Evolutionary conservation across 2,329 filamentous ascomycete genomes (phyloP), one percentile per base, ranked within the genome.

Genomic region (Aspergillus hiratsukae): DNA sequence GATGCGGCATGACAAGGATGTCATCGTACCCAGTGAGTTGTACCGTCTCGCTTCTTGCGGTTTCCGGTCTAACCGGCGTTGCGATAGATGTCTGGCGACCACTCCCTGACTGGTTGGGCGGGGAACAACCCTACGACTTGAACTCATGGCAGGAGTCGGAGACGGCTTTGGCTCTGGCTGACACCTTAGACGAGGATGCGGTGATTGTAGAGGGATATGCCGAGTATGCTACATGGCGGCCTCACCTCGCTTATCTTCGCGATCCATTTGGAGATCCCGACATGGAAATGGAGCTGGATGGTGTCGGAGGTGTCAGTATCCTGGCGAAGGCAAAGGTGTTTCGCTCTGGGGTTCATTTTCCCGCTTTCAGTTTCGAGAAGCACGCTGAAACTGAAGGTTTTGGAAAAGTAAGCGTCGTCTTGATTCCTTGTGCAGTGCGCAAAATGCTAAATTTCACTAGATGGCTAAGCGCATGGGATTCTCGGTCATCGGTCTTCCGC

Each of bases 121-220:
- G 94, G 67, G 94, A 99, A 73, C 94, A 99, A 72, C 94, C 94
- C 1, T 99, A 99, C 73, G 94, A 99, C 76, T 75, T 99, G 66
- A 99, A 99, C 74, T 97, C 93, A 17, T 99, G 94, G 94, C 94
- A 99, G 75, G 94, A 99, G 75, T 99, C 94, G 0, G 95, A 99
- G 70, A 99, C 94, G 0, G 94, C 94, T 0, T 81, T 99, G 52
- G 90, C 91, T 8, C 82, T 99, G 40, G 94, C 94, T 10, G 93
- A 99, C 62, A 96, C 91, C 0, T 82, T 99, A 3, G 94, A 99
- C 63, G 94, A 99, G 72, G 94, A 99, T 72, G 94, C 94, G 3
- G 94, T 99, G 41, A 99, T 99, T 75, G 94, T 99, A 4, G 94
- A 99, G 75, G 94, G 94, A 19, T 99, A 99, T 70, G 94, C 94